Conservation (phyloP, 495 filamentous ascomycete genomes). For the Aspergillus hancockii region DNA sequence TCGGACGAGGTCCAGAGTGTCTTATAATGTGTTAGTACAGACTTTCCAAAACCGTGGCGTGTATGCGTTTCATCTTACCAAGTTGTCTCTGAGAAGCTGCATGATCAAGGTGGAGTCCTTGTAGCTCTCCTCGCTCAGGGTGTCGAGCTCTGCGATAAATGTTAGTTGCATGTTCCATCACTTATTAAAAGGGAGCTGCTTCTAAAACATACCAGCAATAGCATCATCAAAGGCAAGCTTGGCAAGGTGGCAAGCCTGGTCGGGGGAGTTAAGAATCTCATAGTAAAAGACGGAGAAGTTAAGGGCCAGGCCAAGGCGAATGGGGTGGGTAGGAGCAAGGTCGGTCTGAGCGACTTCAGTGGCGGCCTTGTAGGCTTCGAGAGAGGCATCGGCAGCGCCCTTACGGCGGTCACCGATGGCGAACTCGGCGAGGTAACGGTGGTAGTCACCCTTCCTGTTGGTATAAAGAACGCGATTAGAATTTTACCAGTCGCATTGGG, state of each 20-base stretch:
- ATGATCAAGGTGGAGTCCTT: conserved; percentile 99
- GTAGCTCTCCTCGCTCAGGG: conserved; percentile 99
- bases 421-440: conserved; percentile 99
- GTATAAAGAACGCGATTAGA: conserved; percentile 13
- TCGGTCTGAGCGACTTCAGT: conserved; percentile 98
- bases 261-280: conserved; percentile 98
- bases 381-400: conserved; percentile 90
- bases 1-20: conserved; percentile 99
- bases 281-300: conserved; percentile 99
- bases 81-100: conserved; percentile 97
- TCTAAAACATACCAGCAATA: conserved; percentile 77
- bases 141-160: conserved; percentile 79
- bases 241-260: conserved; percentile 98
- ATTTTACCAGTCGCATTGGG: conserved; percentile 1
- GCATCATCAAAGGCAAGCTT: conserved; percentile 99
- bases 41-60: neutral
- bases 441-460: conserved; percentile 98
- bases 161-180: conserved; percentile 20
- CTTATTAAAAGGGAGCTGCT: neutral
- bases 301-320: conserved; percentile 95
- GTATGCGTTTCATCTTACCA: conserved; percentile 63
- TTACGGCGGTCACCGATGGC: conserved; percentile 97
- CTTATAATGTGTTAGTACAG: conserved; percentile 50
- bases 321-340: conserved; percentile 97
- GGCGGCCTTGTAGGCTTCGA: conserved; percentile 97